Evolutionary conservation across 768 basidiomycete species (phyloP), one percentile per base, ranked within the genome.

Genomic region (Leccinum sublutescens): DNA sequence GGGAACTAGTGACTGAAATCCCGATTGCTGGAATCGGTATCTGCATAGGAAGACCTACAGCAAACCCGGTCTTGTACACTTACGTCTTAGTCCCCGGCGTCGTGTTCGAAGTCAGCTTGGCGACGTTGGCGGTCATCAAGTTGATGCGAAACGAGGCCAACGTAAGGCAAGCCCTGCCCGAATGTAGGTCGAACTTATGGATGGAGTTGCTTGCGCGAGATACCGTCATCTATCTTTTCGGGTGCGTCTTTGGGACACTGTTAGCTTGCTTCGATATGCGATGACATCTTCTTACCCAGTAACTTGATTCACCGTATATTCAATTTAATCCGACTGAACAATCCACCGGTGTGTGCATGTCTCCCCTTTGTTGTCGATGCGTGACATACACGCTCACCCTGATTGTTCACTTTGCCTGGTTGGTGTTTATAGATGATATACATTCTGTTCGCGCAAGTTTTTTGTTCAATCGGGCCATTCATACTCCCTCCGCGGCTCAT

Each of bases 401-500:
- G 27, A 50, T 50, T 10, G 50, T n/a, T 33, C 3, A 51, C 49
- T 15, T 19, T 29, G 12, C n/a, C 23, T 31, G 7, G 7, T 29
- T 29, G 9, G 50, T 50, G n/a, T 15, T 50, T 50, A 1, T 5
- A 51, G 50, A 29, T 31, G n/a, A 51, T 33, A 33, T 51, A 33
- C n/a, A 33, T 31, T n/a, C 19, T 17, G 31, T 17, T 51, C 31
- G 50, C 50, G 4, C 29, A 51, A 21, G 25, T 38, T 3, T 55
- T 59, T 27, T 50, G 48, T 11, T 50, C 48, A 12, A 45, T 57
- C 45, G 60, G 51, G 5, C 56, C 56, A 7, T 54, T 61, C 48
- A 40, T 61, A 15, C 56, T 57, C 43, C 55, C 60, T 9, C 60
- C 60, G 10, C 56, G 52, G 12, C 55, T 61, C 52, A 48, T 61